Conservation (phyloP, 2,329 filamentous ascomycete genomes). For the Colletotrichum phormii region DNA sequence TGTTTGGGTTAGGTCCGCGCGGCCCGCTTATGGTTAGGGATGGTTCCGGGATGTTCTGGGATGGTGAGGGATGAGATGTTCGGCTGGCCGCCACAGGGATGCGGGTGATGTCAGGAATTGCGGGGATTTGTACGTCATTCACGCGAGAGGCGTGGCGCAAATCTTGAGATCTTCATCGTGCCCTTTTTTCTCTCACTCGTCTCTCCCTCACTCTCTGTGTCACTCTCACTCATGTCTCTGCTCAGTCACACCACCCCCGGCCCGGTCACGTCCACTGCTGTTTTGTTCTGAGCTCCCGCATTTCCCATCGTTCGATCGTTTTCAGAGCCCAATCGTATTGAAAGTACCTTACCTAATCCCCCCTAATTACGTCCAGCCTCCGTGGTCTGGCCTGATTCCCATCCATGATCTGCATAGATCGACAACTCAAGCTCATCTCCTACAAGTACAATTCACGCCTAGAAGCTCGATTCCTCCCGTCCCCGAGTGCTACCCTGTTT, state of each 20-base stretch:
- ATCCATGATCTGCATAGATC: background rate
- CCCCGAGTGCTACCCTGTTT: background rate
- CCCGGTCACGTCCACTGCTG: background rate
- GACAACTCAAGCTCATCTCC: background rate
- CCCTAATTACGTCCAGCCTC: background rate
- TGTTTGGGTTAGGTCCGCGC: constrained; percentile 22
- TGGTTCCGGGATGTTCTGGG: background rate
- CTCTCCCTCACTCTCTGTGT: background rate
- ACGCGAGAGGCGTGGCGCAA: constrained; percentile 10
- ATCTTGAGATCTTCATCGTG: constrained; percentile 6
- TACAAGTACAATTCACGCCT: background rate
- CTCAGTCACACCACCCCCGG: background rate
- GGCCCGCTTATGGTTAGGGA: constrained; percentile 9
- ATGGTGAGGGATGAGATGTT: background rate
- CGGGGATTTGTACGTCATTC: constrained; percentile 29
- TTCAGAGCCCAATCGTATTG: constrained; percentile 7
- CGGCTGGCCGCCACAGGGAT: constrained; percentile 7
- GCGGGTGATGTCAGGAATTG: constrained; percentile 14
- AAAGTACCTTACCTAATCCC: constrained; percentile 6
- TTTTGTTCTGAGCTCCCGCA: background rate
- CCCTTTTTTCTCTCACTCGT: background rate
- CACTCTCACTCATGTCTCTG: background rate
- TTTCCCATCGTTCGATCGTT: background rate
- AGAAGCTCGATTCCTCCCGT: background rate
- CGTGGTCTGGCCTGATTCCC: background rate